Base-by-base conservation (phyloP, 805 yeast genomes). In the Saturnispora sekii region DNA sequence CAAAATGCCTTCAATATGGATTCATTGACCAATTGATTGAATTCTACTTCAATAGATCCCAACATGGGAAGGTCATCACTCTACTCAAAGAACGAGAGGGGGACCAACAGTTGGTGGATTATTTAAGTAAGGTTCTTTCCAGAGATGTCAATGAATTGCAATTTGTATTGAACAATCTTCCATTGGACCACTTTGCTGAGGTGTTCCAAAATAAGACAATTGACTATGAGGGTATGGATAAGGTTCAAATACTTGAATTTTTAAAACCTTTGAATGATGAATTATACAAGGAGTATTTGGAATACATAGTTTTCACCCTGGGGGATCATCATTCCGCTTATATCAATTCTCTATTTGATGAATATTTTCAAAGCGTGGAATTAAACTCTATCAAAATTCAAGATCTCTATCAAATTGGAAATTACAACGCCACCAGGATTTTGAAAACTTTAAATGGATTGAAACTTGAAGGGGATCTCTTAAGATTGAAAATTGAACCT, bases 21-120 rank as follows among this genome's bases (percentile, higher is more conserved):
- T 72, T 76, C 56, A 74, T 75, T 53, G 73, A 73, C 30, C 96
- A 87, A 53, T 66, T 89, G 35, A 71, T 86, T 8, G 95, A 84
- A 55, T 89, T 85, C 56, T 85, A 82, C 53, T 79, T 67, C 52
- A 76, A 81, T n/a, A 67, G 81, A 43, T 58, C 63, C 1, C 57
- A 73, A 40, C 95, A 87, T 60, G 64, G 66, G 7, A 76, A 79
- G 42, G 94, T 96, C 0, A 64, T 93, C 35, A 63, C 69, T 4
- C 69, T 84, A 56, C 64, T 90, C 15, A 62, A 66, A n/a, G 60
- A 59, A 11, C 47, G 73, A 36, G 30, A 12, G 18, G 41, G 33
- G n/a, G 17, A 35, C 8, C 31, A 35, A 10, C 16, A 41, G 16
- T 32, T 46, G 11, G 36, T 50, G 10, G 10, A 8, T 2, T 84